Evolutionary conservation across 2,329 filamentous ascomycete genomes (phyloP).

Genomic region (Monosporascus sp.): DNA sequence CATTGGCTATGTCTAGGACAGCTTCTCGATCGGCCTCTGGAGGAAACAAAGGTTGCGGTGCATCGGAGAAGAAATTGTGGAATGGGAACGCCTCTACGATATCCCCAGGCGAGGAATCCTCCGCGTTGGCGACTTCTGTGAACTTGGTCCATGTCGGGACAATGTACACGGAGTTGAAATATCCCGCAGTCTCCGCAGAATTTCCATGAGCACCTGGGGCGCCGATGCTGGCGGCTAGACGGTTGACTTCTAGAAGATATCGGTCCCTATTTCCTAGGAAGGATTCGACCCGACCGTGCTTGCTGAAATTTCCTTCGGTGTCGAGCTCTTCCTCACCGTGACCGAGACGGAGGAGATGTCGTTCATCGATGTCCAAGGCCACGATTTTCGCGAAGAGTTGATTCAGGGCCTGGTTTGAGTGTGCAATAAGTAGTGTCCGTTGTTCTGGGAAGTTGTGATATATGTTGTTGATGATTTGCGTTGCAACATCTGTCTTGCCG

Average conservation of each 20-base stretch:
- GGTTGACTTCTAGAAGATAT: slow-evolving; percentile 77
- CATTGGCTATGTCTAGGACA: slow-evolving; percentile 70
- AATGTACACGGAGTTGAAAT: slow-evolving; percentile 91
- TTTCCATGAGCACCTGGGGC: slow-evolving; percentile 93
- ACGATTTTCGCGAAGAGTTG: slow-evolving; percentile 98
- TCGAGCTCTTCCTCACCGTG: slow-evolving; percentile 94
- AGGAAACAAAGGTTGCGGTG: slow-evolving; percentile 80
- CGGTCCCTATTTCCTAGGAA: slow-evolving; percentile 82
- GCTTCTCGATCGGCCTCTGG: slow-evolving; percentile 56
- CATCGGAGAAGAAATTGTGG: slow-evolving; percentile 77
- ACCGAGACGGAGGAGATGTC: slow-evolving; percentile 85
- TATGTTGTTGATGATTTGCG: slow-evolving; percentile 97
- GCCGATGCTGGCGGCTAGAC: slow-evolving; percentile 75
- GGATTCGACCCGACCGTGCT: slow-evolving; percentile 88
- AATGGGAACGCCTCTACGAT: slow-evolving; percentile 80
- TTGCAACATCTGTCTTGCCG: slow-evolving; percentile 98
- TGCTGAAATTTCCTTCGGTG: slow-evolving; percentile 83
- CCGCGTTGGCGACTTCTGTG: slow-evolving; percentile 55
- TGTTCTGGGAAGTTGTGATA: slow-evolving; percentile 97
- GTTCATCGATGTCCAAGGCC: slow-evolving; percentile 90
- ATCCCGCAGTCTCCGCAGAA: slow-evolving; percentile 93
- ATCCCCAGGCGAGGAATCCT: slow-evolving; percentile 51
- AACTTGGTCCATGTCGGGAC: slow-evolving; percentile 86
- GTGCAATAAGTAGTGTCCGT: slow-evolving; percentile 85
- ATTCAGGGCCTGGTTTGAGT: slow-evolving; percentile 96